Base-by-base conservation (phyloP, 192 early-diverging fungal species). In the Coemansia sp. region DNA sequence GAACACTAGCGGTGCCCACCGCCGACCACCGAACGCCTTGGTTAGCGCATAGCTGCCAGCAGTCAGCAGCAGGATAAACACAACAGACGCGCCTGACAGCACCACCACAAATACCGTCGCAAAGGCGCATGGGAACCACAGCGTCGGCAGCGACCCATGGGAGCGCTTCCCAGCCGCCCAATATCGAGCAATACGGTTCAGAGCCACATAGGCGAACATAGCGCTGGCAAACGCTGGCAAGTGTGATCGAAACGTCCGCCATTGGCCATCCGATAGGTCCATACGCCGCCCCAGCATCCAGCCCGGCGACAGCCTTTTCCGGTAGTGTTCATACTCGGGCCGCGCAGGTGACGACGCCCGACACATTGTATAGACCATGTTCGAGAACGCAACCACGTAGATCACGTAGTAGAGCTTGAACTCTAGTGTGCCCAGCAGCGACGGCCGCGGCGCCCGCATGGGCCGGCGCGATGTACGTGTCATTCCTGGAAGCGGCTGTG, bases 341-440 rank as follows among this genome's bases (percentile, higher is more conserved):
- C 67, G 58, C 14, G 46, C 8, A 6, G 63, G 57, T 14, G 61
- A 64, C 22, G 77, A 69, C 20, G 77, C 63, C 49, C 64, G 49
- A 44, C 77, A 76, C 47, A 75, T 76, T 0, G 80, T 77, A 40
- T 81, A 76, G 22, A 81, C 68, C 87, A 89, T 87, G 43, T 75
- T 77, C 2, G 83, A 64, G 8, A 92, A 55, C 1, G 67, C 65
- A 2, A 76, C 50, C 16, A 61, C 29, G 38, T 88, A 82, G 17
- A 74, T 38, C 25, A 82, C 29, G 50, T 87, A 89, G 60, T 91
- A 88, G 18, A 80, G 26, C 56, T 84, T 84, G 68, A 92, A 90
- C 64, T 91, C 89, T 20, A 48, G 29, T 4, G 83, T 87, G 12
- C 73, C 54, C 69, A 82, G 76, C 6, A 78, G 69, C 12, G 85